phyloP scores from a whole-genome alignment of 2,329 filamentous ascomycete species.

The Acephala macrosclerotiorum region DNA sequence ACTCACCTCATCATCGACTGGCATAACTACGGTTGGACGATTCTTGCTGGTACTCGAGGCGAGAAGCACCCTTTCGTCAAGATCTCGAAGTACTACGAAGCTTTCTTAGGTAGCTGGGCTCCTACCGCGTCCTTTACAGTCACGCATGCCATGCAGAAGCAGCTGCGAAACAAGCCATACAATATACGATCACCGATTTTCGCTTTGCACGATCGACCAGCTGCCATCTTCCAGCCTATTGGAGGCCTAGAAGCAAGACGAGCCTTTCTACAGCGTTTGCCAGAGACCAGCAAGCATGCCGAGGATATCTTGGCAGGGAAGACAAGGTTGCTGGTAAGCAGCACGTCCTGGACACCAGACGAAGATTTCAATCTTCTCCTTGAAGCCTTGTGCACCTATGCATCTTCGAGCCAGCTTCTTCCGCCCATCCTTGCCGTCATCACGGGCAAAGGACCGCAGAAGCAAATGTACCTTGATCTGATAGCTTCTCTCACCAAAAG shows the following conservation, averaged over 20 bases:
- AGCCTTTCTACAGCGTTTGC: slow-evolving; percentile 69
- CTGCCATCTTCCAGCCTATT: slow-evolving; percentile 80
- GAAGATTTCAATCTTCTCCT: slow-evolving; percentile 93
- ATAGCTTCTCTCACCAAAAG: slow-evolving; percentile 67
- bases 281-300: slow-evolving; percentile 68
- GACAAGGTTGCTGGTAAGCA: slow-evolving; percentile 81
- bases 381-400: slow-evolving; percentile 80
- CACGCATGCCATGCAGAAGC: slow-evolving; percentile 83
- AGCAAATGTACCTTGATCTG: slow-evolving; percentile 73
- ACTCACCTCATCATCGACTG: slow-evolving; percentile 91
- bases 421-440: slow-evolving; percentile 85
- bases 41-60: slow-evolving; percentile 71
- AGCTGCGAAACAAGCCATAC: slow-evolving; percentile 71
- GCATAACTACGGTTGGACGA: slow-evolving; percentile 99
- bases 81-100: slow-evolving; percentile 81
- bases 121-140: slow-evolving; percentile 82
- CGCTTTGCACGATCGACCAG: slow-evolving; percentile 86
- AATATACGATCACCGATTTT: slow-evolving; percentile 69
- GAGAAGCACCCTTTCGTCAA: slow-evolving; percentile 74
- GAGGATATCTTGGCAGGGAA: slow-evolving; percentile 63
- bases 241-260: slow-evolving; percentile 53
- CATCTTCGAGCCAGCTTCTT: slow-evolving; percentile 49
- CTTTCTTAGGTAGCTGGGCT: slow-evolving; percentile 70
- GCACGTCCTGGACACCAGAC: slow-evolving; percentile 96
- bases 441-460: slow-evolving; percentile 91